Evolutionary conservation across 2,329 filamentous ascomycete species (phyloP).

Genomic region (Polychaeton citri): DNA sequence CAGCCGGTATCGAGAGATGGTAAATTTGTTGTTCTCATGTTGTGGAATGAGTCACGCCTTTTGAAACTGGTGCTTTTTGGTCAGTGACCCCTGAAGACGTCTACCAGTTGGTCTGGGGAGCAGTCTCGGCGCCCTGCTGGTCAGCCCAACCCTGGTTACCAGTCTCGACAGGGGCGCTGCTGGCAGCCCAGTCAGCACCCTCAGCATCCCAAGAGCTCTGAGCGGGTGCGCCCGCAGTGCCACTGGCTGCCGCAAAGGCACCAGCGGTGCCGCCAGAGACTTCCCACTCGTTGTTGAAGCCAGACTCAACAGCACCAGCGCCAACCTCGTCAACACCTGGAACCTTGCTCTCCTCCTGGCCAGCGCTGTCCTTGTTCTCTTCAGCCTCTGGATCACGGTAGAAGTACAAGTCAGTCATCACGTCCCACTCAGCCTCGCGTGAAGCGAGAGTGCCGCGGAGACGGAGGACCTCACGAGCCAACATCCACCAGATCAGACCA

Average conservation of each 20-base stretch:
- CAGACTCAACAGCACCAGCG: conserved; percentile 61
- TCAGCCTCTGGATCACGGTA: conserved; percentile 99
- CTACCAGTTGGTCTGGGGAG: conserved; percentile 34
- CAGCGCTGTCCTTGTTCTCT: conserved; percentile 87
- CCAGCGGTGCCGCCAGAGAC: conserved; percentile 52
- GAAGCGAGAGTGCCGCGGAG: conserved; percentile 92
- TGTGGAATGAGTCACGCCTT: conserved; percentile 1
- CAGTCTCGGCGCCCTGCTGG: conserved; percentile 20
- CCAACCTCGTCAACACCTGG: conserved; percentile 76
- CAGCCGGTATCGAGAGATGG: conserved; percentile 5
- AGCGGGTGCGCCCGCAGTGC: conserved; percentile 43
- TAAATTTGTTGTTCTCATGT: conserved; percentile 2
- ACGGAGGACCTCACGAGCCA: conserved; percentile 98
- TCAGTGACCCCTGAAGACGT: conserved; percentile 9
- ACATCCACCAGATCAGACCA: conserved; percentile 98
- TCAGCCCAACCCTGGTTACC: conserved; percentile 41
- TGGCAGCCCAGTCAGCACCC: conserved; percentile 56
- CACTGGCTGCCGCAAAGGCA: conserved; percentile 51
- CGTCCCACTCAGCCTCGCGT: conserved; percentile 96
- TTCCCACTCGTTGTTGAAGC: conserved; percentile 80
- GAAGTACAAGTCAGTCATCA: conserved; percentile 99
- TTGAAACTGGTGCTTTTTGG: conserved; percentile 1
- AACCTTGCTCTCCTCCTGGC: conserved; percentile 72
- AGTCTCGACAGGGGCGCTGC: conserved; percentile 31
- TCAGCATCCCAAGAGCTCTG: conserved; percentile 53